A percentile compares a stretch with the other conserved stretches of the same genome.
Evolutionary conservation across 495 filamentous ascomycete species (phyloP).

Genomic region (Aspergillus conjunctus): DNA sequence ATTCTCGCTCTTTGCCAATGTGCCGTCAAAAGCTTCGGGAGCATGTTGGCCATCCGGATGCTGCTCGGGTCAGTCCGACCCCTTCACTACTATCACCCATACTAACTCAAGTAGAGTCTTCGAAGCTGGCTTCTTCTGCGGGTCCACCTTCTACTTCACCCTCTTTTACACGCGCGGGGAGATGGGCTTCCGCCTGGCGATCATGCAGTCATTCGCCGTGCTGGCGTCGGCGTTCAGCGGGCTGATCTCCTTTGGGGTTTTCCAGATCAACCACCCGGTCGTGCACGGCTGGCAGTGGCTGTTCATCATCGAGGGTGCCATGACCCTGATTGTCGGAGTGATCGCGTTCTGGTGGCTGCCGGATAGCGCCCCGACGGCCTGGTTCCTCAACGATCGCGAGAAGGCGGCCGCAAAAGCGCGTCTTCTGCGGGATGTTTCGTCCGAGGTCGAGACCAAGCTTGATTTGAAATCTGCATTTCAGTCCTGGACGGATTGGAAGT

Average conservation of each 20-base stretch:
- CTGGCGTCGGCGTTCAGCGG: slow-evolving; percentile 68
- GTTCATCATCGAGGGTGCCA: slow-evolving; percentile 70
- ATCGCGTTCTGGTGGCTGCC: slow-evolving; percentile 68
- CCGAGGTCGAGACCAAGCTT: slow-evolving; percentile 31
- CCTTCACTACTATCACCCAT: too few relatives aligned
- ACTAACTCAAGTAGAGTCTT: slow-evolving; percentile 51
- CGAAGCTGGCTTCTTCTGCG: slow-evolving; percentile 68
- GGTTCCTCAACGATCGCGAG: slow-evolving; percentile 62
- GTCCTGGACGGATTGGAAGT: slow-evolving; percentile 39
- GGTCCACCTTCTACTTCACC: slow-evolving; percentile 60
- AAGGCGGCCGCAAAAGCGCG: slow-evolving; percentile 35
- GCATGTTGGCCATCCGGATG: slow-evolving; percentile 50
- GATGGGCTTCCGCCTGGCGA: slow-evolving; percentile 66
- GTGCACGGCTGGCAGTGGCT: slow-evolving; percentile 69
- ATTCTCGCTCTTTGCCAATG: slow-evolving; percentile 41
- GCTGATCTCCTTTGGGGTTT: slow-evolving; percentile 68
- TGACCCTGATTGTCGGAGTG: slow-evolving; percentile 60
- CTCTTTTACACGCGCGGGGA: slow-evolving; percentile 60
- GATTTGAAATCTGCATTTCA: slow-evolving; percentile 32
- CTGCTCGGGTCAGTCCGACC: slow-evolving; percentile 36
- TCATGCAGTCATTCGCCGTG: slow-evolving; percentile 70
- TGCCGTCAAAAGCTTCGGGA: slow-evolving; percentile 55
- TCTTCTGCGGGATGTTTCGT: slow-evolving; percentile 34
- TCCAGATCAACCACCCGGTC: slow-evolving; percentile 58
- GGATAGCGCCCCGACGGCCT: slow-evolving; percentile 55